Base-by-base conservation (phyloP, 768 basidiomycete species). In the Roridomyces roridus region DNA sequence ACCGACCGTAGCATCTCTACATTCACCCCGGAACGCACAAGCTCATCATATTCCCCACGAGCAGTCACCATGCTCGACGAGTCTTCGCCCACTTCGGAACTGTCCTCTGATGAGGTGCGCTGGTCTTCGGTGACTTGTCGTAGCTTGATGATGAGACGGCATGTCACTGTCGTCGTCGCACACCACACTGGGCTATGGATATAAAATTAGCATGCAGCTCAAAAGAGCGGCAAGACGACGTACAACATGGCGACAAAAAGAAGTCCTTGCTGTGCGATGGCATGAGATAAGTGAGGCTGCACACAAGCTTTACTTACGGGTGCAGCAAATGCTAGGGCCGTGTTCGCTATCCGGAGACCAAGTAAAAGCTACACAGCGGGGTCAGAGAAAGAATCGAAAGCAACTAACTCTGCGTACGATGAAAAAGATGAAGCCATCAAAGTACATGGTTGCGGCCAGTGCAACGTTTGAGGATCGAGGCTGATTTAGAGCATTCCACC, bases 181-280 rank as follows among this genome's bases (percentile, higher is more conserved):
- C 61, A 63, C 47, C 48, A 55, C 11, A 63, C 46, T 24, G 61
- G 61, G 24, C 57, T 58, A 46, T 18, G 34, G 7, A n/a, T n/a
- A n/a, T 7, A n/a, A 5, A 29, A 7, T 50, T 29, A 37, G 8
- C 26, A 35, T n/a, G n/a, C 7, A 20, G 8, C 8, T 5, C 20
- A 40, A 17, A 41, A 25, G 24, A 35, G 31, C 5, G 36, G 12
- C n/a, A 34, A 21, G 18, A n/a, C 17, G 8, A 63, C 61, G 23
- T 51, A 63, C 61, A 63, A 49, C 61, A 63, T 59, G 17, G 61
- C 52, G n/a, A 63, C 24, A 25, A 63, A 63, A 40, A 51, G 37
- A 41, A 63, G 61, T 15, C 20, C 28, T 1, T 4, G 11, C 47
- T 55, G 34, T 12, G n/a, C 4, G 17, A 15, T 7, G 7, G 39